Evolutionary conservation across 2,329 filamentous ascomycete genomes (phyloP).

Genomic region (Paraphaeosphaeria minitans): DNA sequence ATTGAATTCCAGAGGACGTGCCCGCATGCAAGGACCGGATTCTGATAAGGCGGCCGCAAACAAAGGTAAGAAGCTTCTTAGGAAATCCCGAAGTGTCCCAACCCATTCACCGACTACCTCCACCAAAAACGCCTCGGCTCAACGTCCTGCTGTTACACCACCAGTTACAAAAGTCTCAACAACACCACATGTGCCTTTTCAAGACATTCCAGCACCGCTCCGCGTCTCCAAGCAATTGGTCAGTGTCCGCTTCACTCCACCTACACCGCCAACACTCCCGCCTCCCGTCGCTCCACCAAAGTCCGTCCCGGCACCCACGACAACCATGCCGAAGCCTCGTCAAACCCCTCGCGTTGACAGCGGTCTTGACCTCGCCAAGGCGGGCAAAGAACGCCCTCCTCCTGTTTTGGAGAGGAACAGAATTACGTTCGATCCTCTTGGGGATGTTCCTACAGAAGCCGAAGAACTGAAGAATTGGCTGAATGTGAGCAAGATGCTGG

Average conservation of each 20-base stretch:
- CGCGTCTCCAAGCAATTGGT: slow-evolving; percentile 22
- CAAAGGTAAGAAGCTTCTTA: slow-evolving; percentile 10
- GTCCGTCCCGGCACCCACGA: not conserved
- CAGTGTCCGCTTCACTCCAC: slow-evolving; percentile 16
- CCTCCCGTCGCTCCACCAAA: not conserved
- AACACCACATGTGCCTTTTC: not conserved
- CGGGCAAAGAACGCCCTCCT: slow-evolving; percentile 10
- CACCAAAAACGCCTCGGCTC: not conserved
- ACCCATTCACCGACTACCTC: not conserved
- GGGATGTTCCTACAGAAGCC: not conserved
- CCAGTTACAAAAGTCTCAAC: not conserved
- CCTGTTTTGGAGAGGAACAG: slow-evolving; percentile 18
- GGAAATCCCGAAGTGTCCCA: not conserved
- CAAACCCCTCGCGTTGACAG: slow-evolving; percentile 16
- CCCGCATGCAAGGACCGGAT: slow-evolving; percentile 9
- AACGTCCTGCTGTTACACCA: slow-evolving; percentile 1
- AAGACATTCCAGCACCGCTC: not conserved
- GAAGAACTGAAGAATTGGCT: slow-evolving; percentile 6
- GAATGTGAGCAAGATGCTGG: slow-evolving; percentile 2
- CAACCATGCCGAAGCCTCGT: not conserved
- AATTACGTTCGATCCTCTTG: slow-evolving; percentile 9
- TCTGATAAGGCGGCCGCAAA: slow-evolving; percentile 11
- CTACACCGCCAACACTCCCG: not conserved
- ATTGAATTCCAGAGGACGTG: not conserved
- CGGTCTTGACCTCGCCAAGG: slow-evolving; percentile 14